phyloP scores from a whole-genome alignment of 495 filamentous ascomycete species.

The Penicillium tannophilum region DNA sequence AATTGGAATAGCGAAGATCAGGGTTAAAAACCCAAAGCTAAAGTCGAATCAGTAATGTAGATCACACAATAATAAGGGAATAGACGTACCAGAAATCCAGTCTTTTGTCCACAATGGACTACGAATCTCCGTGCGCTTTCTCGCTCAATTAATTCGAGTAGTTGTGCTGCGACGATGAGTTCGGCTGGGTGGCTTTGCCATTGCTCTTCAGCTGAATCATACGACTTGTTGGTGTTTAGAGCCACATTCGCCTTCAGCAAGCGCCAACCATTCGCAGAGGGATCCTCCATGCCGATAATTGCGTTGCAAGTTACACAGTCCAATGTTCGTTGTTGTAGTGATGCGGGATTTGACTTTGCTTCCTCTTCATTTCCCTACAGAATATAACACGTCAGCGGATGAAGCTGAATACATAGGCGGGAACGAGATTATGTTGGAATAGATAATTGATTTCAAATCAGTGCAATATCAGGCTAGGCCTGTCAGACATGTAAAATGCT shows the following conservation, averaged over 20 bases:
- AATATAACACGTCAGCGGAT: slow-evolving; percentile 22
- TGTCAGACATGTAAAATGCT: neutral
- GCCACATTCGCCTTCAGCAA: slow-evolving; percentile 55
- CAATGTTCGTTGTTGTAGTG: slow-evolving; percentile 26
- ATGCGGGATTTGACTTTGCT: neutral
- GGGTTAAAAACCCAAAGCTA: slow-evolving; percentile 72
- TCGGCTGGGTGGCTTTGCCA: slow-evolving; percentile 51
- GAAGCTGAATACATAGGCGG: neutral
- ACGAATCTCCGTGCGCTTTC: slow-evolving; percentile 53
- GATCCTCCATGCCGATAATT: slow-evolving; percentile 48
- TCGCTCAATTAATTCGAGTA: slow-evolving; percentile 51
- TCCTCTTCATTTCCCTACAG: slow-evolving; percentile 27
- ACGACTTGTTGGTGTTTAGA: slow-evolving; percentile 20
- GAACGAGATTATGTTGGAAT: neutral
- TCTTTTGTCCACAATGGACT: slow-evolving; percentile 40
- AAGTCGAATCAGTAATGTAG: slow-evolving; percentile 27
- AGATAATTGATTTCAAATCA: neutral
- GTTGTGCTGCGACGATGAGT: slow-evolving; percentile 52
- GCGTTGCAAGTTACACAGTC: slow-evolving; percentile 44
- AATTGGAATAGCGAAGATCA: slow-evolving; percentile 63
- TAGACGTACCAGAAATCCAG: slow-evolving; percentile 44
- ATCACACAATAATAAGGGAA: slow-evolving; percentile 35
- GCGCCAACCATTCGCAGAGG: slow-evolving; percentile 42
- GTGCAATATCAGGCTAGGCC: slow-evolving; percentile 1
- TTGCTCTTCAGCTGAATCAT: neutral